phyloP scores from a whole-genome alignment of 257 asterid species.

The Nicotiana paniculata region DNA sequence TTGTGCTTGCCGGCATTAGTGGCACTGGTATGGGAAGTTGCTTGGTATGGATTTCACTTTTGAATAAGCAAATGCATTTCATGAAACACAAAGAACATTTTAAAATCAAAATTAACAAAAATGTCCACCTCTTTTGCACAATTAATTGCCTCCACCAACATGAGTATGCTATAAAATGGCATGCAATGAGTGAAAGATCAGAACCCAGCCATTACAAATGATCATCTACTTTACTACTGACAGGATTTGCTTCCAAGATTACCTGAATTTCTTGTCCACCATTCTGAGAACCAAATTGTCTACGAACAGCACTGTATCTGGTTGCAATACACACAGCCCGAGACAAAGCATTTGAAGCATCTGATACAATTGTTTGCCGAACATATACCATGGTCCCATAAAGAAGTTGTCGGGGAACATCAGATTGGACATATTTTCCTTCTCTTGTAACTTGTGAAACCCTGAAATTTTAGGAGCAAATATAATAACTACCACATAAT shows the following conservation, averaged over 20 bases:
- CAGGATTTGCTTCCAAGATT: slow-evolving; percentile 1
- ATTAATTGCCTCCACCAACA: background rate
- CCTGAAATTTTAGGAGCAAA: slow-evolving; percentile 33
- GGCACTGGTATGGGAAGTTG: background rate
- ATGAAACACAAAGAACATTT: background rate
- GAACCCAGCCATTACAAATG: background rate
- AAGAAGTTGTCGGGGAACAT: slow-evolving; percentile 81
- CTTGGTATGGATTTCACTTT: background rate
- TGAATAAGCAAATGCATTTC: background rate
- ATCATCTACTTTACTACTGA: background rate
- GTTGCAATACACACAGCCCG: slow-evolving; percentile 94
- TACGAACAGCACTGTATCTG: slow-evolving; percentile 91
- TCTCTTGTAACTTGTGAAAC: slow-evolving; percentile 89
- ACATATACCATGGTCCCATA: slow-evolving; percentile 98
- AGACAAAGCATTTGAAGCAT: slow-evolving; percentile 90
- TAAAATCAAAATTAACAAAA: background rate
- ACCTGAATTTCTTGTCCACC: slow-evolving; percentile 98
- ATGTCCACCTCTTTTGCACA: background rate
- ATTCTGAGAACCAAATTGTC: slow-evolving; percentile 89
- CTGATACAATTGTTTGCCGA: slow-evolving; percentile 74
- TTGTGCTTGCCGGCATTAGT: background rate
- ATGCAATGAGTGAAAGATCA: background rate
- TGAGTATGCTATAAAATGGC: background rate
- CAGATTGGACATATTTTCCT: slow-evolving; percentile 71
- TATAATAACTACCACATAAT: background rate